Evolutionary conservation across 2,329 filamentous ascomycete species (phyloP).

Genomic region (Calonectria hongkongensis): DNA sequence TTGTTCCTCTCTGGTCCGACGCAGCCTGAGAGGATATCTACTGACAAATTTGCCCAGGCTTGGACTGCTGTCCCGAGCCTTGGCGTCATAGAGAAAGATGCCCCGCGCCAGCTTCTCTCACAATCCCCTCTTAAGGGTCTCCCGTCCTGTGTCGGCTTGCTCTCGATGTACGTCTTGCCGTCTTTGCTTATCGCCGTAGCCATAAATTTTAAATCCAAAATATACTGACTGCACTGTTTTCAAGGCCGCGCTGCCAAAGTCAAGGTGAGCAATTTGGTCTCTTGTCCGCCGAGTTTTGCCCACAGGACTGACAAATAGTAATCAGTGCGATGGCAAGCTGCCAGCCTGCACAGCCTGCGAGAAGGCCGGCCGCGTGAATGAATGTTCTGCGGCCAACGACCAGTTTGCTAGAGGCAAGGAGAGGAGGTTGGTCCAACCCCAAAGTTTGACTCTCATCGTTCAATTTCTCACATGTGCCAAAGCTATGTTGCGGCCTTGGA

Average conservation of each 20-base stretch:
- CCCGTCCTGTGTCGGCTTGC: constrained; percentile 86
- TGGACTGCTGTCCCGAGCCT: constrained; percentile 20
- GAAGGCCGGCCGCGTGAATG: constrained; percentile 87
- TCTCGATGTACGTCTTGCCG: constrained; percentile 76
- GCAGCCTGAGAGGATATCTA: background rate
- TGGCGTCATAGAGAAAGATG: constrained; percentile 57
- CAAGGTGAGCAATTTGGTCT: constrained; percentile 72
- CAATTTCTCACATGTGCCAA: constrained; percentile 38
- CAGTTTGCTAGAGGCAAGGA: constrained; percentile 98
- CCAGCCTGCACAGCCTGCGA: constrained; percentile 97
- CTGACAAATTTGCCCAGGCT: constrained; percentile 11
- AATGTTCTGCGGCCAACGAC: constrained; percentile 96
- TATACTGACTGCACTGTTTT: constrained; percentile 38
- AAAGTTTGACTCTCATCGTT: background rate
- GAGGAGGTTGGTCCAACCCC: constrained; percentile 77
- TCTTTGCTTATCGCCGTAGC: constrained; percentile 27
- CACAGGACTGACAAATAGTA: constrained; percentile 36
- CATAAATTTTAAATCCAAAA: constrained; percentile 4
- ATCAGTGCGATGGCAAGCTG: constrained; percentile 93
- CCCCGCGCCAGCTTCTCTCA: constrained; percentile 69
- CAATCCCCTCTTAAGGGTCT: constrained; percentile 81
- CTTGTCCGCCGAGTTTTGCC: background rate
- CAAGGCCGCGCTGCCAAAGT: constrained; percentile 90
- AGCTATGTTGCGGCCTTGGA: constrained; percentile 97
- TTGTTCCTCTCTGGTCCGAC: constrained; percentile 4